Conservation (phyloP, 2,329 filamentous ascomycete genomes). For the Fusarium sp. region DNA sequence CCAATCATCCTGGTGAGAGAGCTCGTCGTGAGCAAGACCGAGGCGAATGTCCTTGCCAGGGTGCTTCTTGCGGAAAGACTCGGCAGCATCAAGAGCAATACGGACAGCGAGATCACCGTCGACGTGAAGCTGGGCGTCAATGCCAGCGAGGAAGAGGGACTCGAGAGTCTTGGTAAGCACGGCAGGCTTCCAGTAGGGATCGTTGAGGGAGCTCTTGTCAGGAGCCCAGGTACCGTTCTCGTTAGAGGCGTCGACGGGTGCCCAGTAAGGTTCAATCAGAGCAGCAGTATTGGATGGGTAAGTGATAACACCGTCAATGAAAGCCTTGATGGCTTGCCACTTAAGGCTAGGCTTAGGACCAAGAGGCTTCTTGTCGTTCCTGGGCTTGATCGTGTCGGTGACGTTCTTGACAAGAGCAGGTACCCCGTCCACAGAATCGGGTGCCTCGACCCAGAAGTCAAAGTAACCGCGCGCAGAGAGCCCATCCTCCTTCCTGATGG, state of each 20-base stretch:
- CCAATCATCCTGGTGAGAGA: conserved; percentile 41
- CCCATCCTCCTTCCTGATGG: conserved; percentile 37
- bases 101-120: conserved; percentile 45
- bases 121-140: conserved; percentile 42
- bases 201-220: conserved; percentile 40
- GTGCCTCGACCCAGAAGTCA: conserved; percentile 43
- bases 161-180: conserved; percentile 42
- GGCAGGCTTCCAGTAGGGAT: conserved; percentile 42
- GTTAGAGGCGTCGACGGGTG: conserved; percentile 33
- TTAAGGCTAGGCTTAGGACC: conserved; percentile 39
- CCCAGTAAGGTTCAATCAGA: conserved; percentile 44
- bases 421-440: conserved; percentile 23
- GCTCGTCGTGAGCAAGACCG: conserved; percentile 43
- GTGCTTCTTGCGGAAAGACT: conserved; percentile 37
- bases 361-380: conserved; percentile 28
- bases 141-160: conserved; percentile 31
- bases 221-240: conserved; percentile 33
- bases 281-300: conserved; percentile 46
- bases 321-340: conserved; percentile 46
- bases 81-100: conserved; percentile 39
- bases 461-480: conserved; percentile 43
- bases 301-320: conserved; percentile 44
- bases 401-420: conserved; percentile 25
- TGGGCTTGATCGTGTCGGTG: conserved; percentile 5
- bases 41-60: conserved; percentile 36